phyloP scores from a whole-genome alignment of 306 rosid genomes.

The Vigna nakashimae region DNA sequence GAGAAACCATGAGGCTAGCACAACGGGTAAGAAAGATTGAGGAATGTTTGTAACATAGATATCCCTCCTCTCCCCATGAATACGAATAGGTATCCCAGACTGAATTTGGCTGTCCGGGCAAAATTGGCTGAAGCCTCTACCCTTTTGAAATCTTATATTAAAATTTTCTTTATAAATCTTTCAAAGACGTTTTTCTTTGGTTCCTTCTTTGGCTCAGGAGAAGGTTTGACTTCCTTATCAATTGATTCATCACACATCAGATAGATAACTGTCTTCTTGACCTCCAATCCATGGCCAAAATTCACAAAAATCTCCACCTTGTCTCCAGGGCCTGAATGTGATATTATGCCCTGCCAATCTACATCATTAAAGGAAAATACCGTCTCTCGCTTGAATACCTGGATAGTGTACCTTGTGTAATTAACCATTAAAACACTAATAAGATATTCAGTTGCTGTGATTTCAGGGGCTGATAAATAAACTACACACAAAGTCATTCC shows the following conservation, averaged over 20 bases:
- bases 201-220: not conserved
- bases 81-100: no score
- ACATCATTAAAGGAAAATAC: not conserved
- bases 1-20: no score
- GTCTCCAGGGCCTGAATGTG: not conserved
- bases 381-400: not conserved
- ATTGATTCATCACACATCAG: not conserved
- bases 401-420: not conserved
- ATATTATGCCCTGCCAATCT: not conserved
- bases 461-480: not conserved
- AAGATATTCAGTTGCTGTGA: not conserved
- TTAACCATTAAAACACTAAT: not conserved
- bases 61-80: no score
- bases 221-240: not conserved
- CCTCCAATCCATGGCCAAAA: not conserved
- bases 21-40: no score
- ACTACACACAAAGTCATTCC: not conserved
- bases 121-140: no score
- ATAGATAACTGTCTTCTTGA: slow-evolving; percentile 4
- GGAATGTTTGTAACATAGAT: no score
- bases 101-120: no score
- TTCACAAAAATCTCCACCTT: not conserved
- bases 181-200: not conserved
- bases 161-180: not conserved
- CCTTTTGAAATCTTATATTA: no score